Conservation (phyloP, 805 yeast genomes). For the Cyberlindnera sargentensis region DNA sequence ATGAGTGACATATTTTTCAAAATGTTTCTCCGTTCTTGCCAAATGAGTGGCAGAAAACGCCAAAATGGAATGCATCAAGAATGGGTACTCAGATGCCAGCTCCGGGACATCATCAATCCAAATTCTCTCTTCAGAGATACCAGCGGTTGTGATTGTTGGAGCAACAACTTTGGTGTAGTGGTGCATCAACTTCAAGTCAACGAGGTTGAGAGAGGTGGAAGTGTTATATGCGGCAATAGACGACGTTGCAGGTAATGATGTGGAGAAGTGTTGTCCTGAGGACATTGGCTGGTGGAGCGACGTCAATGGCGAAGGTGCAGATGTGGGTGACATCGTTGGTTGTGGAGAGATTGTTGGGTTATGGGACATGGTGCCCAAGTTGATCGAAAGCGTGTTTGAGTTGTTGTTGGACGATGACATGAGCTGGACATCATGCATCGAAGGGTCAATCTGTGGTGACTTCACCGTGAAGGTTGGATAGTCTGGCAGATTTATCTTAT, state of each 20-base stretch:
- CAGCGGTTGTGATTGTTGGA: constrained; percentile 83
- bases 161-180: constrained; percentile 84
- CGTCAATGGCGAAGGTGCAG: constrained; percentile 18
- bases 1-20: constrained; percentile 74
- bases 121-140: constrained; percentile 75
- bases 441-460: constrained; percentile 9
- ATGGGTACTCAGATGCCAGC: constrained; percentile 82
- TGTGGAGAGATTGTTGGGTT: constrained; percentile 26
- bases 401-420: not conserved
- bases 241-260: constrained; percentile 5
- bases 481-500: too few species aligned
- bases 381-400: constrained; percentile 16
- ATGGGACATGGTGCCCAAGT: constrained; percentile 19
- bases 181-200: constrained; percentile 73
- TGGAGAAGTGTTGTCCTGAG: constrained; percentile 7
- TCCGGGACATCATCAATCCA: constrained; percentile 88
- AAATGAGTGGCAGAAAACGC: constrained; percentile 92
- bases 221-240: constrained; percentile 32
- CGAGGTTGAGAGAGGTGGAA: constrained; percentile 37
- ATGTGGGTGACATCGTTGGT: constrained; percentile 23
- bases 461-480: constrained; percentile 9
- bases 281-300: constrained; percentile 17
- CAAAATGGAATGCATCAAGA: constrained; percentile 83
- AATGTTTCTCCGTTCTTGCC: constrained; percentile 65
- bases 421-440: not conserved